A percentile compares a stretch with the other conserved stretches of the same genome.
Evolutionary conservation across 2,329 filamentous ascomycete species (phyloP).

Genomic region (Trichoderma hamatum): DNA sequence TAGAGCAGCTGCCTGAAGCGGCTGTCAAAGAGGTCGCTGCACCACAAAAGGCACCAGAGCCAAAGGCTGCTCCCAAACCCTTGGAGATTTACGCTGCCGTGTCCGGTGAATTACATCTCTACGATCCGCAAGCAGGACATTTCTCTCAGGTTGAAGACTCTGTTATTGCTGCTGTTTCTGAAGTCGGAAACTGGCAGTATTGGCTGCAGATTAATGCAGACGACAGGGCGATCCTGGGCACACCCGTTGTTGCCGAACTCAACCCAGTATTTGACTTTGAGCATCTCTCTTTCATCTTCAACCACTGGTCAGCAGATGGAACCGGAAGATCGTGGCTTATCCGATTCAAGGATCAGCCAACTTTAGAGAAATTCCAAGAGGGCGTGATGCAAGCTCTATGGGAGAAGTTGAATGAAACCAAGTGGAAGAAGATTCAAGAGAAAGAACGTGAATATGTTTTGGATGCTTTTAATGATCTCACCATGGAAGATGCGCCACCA

Average conservation of each 20-base stretch:
- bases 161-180: conserved; percentile 78
- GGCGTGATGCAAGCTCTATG: conserved; percentile 94
- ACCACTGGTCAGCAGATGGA: conserved; percentile 87
- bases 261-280: conserved; percentile 99
- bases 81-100: conserved; percentile 75
- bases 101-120: conserved; percentile 85
- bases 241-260: conserved; percentile 83
- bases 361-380: conserved; percentile 85
- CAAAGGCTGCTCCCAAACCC: conserved; percentile 59
- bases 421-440: conserved; percentile 92
- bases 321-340: conserved; percentile 95
- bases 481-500: conserved; percentile 75
- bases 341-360: conserved; percentile 81
- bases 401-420: conserved; percentile 93
- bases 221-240: conserved; percentile 77
- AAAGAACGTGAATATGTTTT: conserved; percentile 92
- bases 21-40: conserved; percentile 29
- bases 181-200: conserved; percentile 90
- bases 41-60: conserved; percentile 33
- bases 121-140: conserved; percentile 83
- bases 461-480: conserved; percentile 92
- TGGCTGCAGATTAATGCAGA: conserved; percentile 81
- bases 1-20: conserved; percentile 34
- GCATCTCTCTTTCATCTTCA: conserved; percentile 99
- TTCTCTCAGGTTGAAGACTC: conserved; percentile 79